phyloP scores from a whole-genome alignment of 2,329 filamentous ascomycete species.

The Ophiostoma fasciatum region DNA sequence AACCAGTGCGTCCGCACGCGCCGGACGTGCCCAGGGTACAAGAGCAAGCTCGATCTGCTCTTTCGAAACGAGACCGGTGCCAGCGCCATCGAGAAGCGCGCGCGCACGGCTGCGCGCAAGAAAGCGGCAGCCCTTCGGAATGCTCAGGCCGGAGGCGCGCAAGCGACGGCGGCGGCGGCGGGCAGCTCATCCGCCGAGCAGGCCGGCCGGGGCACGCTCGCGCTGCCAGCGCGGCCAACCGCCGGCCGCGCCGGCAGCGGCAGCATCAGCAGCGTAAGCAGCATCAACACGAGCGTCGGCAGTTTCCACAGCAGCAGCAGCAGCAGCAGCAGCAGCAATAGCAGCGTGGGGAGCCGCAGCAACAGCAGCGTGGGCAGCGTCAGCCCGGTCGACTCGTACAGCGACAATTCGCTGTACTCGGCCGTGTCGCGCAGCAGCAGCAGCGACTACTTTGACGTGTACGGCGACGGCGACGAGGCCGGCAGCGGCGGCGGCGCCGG shows the following conservation, averaged over 20 bases:
- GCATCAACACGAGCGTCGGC: background rate
- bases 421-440: too few relatives aligned
- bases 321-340: too few relatives aligned
- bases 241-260: background rate
- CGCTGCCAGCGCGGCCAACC: background rate
- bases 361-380: background rate
- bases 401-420: background rate
- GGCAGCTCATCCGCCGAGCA: background rate
- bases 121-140: background rate
- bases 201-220: background rate
- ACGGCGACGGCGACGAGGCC: too few relatives aligned
- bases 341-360: too few relatives aligned
- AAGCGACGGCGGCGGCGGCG: constrained; percentile 4
- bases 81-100: constrained; percentile 14
- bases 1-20: constrained; percentile 50
- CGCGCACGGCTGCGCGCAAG: constrained; percentile 2
- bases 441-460: too few relatives aligned
- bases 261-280: background rate
- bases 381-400: constrained; percentile 1
- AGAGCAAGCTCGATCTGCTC: constrained; percentile 56
- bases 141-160: too few relatives aligned
- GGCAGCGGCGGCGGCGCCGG: too few relatives aligned
- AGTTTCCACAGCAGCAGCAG: background rate
- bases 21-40: constrained; percentile 50
- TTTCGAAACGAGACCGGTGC: constrained; percentile 57